These are phyloP conservation scores for Saitozyma sp. DNA, from an alignment of 768 basidiomycete species.

Conservation along the genomic window DNA sequence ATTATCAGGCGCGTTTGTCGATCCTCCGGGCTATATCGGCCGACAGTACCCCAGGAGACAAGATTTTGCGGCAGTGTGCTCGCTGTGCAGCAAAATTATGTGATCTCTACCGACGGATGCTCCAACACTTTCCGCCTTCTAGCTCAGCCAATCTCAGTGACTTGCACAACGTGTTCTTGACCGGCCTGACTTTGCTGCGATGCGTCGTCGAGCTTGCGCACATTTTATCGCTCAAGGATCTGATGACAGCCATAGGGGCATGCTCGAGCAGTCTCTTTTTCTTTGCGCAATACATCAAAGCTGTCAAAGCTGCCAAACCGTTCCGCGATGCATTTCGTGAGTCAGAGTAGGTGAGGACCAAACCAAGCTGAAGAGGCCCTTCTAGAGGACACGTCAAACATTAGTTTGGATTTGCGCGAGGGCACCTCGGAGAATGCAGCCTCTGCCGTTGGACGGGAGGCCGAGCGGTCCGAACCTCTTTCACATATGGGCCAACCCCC, in stretches of 20 bases:
- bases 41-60: too few relatives aligned
- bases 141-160: slow-evolving; percentile 14
- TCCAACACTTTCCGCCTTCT: slow-evolving; percentile 10
- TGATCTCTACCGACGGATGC: slow-evolving; percentile 10
- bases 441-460: too few relatives aligned
- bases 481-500: too few relatives aligned
- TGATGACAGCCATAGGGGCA: slow-evolving; percentile 12
- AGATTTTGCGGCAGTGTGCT: too few relatives aligned
- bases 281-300: slow-evolving; percentile 19
- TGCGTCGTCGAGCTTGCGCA: slow-evolving; percentile 4
- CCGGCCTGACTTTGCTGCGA: slow-evolving; percentile 15
- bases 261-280: slow-evolving; percentile 18
- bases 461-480: too few relatives aligned
- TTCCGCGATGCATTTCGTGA: slow-evolving; percentile 16
- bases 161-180: slow-evolving; percentile 18
- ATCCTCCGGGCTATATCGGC: slow-evolving; percentile 9
- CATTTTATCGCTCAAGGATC: slow-evolving; percentile 13
- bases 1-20: slow-evolving; percentile 5
- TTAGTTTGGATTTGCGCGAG: slow-evolving; percentile 13
- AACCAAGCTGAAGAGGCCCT: too few relatives aligned
- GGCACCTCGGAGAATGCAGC: not conserved
- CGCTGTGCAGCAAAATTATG: not conserved
- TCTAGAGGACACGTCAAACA: slow-evolving; percentile 16
- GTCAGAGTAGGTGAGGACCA: too few relatives aligned
- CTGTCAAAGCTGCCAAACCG: slow-evolving; percentile 19